Percentiles rank a stretch among this genome's conserved stretches.
Evolutionary conservation across 768 basidiomycete species (phyloP).

Genomic region (Inosperma sp.): DNA sequence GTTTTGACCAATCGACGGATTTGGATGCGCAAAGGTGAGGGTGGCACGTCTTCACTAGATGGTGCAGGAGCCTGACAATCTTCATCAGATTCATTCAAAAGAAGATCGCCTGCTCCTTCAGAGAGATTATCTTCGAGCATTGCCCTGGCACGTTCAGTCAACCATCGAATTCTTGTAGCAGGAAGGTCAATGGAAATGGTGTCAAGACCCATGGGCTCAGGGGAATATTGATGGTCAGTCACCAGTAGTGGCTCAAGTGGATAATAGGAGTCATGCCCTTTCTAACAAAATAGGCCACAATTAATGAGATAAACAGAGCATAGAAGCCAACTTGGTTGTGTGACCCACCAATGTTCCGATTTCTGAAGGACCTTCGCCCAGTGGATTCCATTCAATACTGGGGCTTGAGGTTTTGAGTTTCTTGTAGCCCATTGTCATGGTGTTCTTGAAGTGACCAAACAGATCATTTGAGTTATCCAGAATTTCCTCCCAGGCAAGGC

Average conservation of each 20-base stretch:
- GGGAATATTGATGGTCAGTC: not conserved
- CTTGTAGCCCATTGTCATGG: not conserved
- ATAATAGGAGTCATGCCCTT: no score
- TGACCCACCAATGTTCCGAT: no score
- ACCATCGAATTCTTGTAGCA: slow-evolving; percentile 11
- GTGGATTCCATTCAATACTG: not conserved
- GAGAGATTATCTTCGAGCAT: slow-evolving; percentile 18
- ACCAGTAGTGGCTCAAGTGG: not conserved
- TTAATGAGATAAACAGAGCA: no score
- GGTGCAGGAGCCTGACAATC: not conserved
- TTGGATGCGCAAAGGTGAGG: slow-evolving; percentile 8
- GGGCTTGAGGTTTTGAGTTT: not conserved
- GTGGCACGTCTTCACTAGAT: not conserved
- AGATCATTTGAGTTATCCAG: not conserved
- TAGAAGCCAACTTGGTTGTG: no score
- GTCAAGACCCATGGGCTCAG: not conserved
- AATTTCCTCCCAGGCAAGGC: not conserved
- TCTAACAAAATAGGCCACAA: no score
- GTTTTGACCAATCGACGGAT: slow-evolving; percentile 12
- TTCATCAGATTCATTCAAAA: not conserved
- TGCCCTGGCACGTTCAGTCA: slow-evolving; percentile 13
- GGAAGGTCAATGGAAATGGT: not conserved
- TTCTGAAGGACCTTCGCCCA: not conserved
- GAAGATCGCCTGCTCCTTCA: slow-evolving; percentile 16
- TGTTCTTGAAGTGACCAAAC: slow-evolving; percentile 1